Evolutionary conservation across 2,329 filamentous ascomycete genomes (phyloP).

Genomic region (Corniculantispora saksenae): DNA sequence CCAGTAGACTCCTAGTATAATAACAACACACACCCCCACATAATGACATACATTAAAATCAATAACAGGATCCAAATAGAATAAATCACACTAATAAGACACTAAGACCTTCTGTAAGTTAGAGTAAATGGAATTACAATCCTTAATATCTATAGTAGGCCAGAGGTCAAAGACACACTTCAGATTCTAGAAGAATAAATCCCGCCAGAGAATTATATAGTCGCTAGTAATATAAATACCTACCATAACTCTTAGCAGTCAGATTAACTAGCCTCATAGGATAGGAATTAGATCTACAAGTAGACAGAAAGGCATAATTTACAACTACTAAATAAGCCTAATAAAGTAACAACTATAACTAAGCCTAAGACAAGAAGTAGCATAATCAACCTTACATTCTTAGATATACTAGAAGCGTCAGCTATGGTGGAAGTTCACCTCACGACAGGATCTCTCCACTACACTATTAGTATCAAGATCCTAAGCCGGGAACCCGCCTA

Average conservation of each 20-base stretch:
- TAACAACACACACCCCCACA: neutral
- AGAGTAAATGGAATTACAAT: slow-evolving; percentile 4
- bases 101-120: slow-evolving; percentile 1
- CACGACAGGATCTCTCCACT: no score
- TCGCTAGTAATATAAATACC: neutral
- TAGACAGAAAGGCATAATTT: no score
- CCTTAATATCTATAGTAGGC: neutral
- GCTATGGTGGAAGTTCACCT: no score
- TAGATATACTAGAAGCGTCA: no score
- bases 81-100: neutral
- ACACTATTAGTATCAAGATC: no score
- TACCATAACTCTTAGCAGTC: neutral
- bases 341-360: no score
- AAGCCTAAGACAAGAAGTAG: no score
- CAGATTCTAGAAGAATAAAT: neutral
- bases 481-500: no score
- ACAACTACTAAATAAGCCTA: no score
- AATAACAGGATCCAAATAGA: neutral
- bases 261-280: no score
- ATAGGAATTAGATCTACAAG: no score
- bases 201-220: neutral
- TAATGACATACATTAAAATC: slow-evolving; percentile 9
- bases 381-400: no score
- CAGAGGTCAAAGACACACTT: neutral
- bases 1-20: neutral